Conservation (phyloP, 1,284 basidiomycete species). For the Xerocomus amazonicus region DNA sequence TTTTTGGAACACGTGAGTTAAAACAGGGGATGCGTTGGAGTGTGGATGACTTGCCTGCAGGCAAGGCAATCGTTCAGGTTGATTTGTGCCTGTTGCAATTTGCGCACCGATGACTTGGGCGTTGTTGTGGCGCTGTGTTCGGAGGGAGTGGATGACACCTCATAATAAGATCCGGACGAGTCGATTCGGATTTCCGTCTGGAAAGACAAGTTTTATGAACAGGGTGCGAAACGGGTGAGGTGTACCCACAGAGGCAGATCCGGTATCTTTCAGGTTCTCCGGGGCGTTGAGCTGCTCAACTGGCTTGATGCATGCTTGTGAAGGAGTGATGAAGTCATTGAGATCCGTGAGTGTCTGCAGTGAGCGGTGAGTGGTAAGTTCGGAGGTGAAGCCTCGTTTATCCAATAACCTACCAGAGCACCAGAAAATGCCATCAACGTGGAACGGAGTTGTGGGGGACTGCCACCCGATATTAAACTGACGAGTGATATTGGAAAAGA, state of each 20-base stretch:
- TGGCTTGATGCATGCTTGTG: constrained; percentile 97
- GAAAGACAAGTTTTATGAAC: constrained; percentile 2
- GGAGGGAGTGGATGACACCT: constrained; percentile 45
- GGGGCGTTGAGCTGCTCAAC: constrained; percentile 64
- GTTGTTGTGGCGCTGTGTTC: constrained; percentile 28
- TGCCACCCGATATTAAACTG: not conserved
- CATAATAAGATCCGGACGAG: constrained; percentile 74
- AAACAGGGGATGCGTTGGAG: not conserved
- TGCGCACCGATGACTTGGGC: constrained; percentile 38
- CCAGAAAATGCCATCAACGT: constrained; percentile 83
- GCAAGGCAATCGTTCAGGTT: constrained; percentile 94
- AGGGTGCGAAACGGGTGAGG: not conserved
- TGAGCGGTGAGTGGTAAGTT: constrained; percentile 4
- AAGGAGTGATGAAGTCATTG: constrained; percentile 97
- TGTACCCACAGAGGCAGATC: constrained; percentile 55
- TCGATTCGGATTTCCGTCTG: constrained; percentile 92
- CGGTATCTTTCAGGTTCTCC: constrained; percentile 43
- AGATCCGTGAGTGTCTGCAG: constrained; percentile 85
- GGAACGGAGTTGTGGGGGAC: not conserved
- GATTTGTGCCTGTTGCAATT: constrained; percentile 90
- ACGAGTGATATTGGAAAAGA: not conserved
- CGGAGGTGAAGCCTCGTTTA: not conserved
- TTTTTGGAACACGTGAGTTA: constrained; percentile 8
- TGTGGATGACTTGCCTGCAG: constrained; percentile 60
- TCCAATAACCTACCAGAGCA: constrained; percentile 62